A percentile compares a stretch with the other conserved stretches of the same genome.
Evolutionary conservation across 371 early-diverging fungal species (phyloP).

Genomic region (Actinomortierella ambigua): DNA sequence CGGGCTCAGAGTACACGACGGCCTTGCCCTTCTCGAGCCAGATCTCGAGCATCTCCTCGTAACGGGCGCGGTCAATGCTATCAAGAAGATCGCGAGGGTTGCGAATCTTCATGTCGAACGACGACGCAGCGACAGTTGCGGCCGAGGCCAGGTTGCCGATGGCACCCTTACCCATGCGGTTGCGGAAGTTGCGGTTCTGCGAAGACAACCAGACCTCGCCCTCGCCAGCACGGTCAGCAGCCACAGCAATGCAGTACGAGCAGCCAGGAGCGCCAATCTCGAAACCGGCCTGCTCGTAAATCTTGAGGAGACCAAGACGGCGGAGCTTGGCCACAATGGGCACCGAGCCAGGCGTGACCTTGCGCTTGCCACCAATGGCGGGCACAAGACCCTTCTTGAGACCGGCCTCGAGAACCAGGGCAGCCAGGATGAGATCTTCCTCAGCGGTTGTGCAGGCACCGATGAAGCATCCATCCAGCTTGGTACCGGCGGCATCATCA

Average conservation of each 20-base stretch:
- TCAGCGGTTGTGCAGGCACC: slow-evolving; percentile 87
- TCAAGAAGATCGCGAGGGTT: slow-evolving; percentile 70
- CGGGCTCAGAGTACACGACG: slow-evolving; percentile 66
- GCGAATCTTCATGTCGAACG: slow-evolving; percentile 72
- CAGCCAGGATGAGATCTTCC: slow-evolving; percentile 80
- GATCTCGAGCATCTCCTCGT: slow-evolving; percentile 59
- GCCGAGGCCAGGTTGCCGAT: slow-evolving; percentile 79
- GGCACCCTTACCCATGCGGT: slow-evolving; percentile 83
- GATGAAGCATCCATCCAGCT: slow-evolving; percentile 78
- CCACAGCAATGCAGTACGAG: slow-evolving; percentile 82
- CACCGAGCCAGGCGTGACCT: slow-evolving; percentile 82
- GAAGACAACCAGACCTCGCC: slow-evolving; percentile 82
- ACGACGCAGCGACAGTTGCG: slow-evolving; percentile 82
- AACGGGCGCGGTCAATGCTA: slow-evolving; percentile 62
- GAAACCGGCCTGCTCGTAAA: slow-evolving; percentile 79
- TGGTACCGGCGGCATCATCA: slow-evolving; percentile 58
- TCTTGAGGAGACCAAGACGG: slow-evolving; percentile 69
- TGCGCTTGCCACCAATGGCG: slow-evolving; percentile 63
- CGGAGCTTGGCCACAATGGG: slow-evolving; percentile 80
- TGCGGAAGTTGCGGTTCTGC: slow-evolving; percentile 84
- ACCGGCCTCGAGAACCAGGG: slow-evolving; percentile 74
- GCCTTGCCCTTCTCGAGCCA: slow-evolving; percentile 67
- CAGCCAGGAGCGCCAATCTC: slow-evolving; percentile 82
- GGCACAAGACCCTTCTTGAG: slow-evolving; percentile 69
- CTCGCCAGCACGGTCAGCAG: slow-evolving; percentile 77